These are phyloP conservation scores for Osmanthus fragrans DNA, from an alignment of 257 asterid species.

Conservation along the genomic window DNA sequence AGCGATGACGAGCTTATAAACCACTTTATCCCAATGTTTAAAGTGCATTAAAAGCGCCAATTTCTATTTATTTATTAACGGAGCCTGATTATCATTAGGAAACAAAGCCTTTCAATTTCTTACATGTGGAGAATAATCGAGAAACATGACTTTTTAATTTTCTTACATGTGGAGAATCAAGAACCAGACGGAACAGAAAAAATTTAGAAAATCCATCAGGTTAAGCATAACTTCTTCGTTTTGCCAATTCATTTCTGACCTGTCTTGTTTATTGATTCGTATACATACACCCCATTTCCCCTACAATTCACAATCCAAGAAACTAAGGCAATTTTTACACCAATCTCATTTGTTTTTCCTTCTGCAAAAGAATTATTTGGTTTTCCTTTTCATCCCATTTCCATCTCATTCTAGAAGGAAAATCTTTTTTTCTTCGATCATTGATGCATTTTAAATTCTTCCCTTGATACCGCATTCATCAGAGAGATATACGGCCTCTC, in stretches of 20 bases:
- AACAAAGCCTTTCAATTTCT: background rate
- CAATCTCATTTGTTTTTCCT: background rate
- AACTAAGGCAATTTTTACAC: background rate
- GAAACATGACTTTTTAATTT: background rate
- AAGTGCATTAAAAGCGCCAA: too few relatives aligned
- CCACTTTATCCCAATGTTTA: too few relatives aligned
- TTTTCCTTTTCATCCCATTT: background rate
- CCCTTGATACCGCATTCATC: background rate
- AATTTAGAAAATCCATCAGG: background rate
- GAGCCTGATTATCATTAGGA: background rate
- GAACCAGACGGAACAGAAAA: background rate
- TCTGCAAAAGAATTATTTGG: background rate
- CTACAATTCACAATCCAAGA: background rate
- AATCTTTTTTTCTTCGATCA: conserved; percentile 1
- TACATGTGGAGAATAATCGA: background rate
- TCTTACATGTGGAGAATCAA: background rate
- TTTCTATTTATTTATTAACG: background rate
- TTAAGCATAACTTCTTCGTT: background rate
- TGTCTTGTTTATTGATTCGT: background rate
- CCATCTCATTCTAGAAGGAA: too few relatives aligned
- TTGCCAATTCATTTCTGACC: background rate
- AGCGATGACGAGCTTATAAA: too few relatives aligned
- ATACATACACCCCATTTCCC: background rate
- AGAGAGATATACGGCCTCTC: background rate
- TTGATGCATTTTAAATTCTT: background rate